Base-by-base conservation (phyloP, 1,284 basidiomycete genomes). In the Pisolithus thermaeus region DNA sequence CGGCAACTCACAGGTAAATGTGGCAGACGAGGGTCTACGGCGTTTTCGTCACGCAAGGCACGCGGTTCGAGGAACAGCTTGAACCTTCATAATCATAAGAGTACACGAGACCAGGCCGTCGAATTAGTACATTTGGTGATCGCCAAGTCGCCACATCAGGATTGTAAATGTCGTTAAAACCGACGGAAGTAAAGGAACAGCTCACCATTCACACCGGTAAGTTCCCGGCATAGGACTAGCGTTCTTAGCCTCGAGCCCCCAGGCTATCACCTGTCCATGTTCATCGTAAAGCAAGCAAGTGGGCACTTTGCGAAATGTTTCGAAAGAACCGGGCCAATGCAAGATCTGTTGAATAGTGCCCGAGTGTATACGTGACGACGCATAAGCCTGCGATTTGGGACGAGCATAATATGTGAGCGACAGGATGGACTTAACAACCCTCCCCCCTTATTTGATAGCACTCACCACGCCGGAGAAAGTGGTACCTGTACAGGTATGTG, bases 221-320 rank as follows among this genome's bases (percentile, higher is more conserved):
- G 79, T 83, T 11, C 86, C 87, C 6, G 76, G 73, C 66, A 84
- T 79, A 0, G 80, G 79, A 36, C 78, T 76, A 2, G 84, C 77
- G 59, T 86, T 88, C 73, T 90, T 89, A 2, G 88, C 88, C 69
- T 89, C 85, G 45, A 89, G 68, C 4, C 87, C 87, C 87, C 87
- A 90, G 7, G 86, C 83, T 27, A 88, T 61, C 1, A 90, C 81
- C 54, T 76, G 75, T 0, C 87, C 87, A 38, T 70, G 66, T 44
- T 84, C 80, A 58, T 89, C 83, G 56, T 90, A 90, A 12, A 90
- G 65, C 27, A 90, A 70, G 63, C 87, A 90, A 0, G 88, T 90
- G 4, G 87, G 88, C 42, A 90, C 84, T 70, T 90, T 90, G 60
- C 86, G 76, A 70, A 87, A 89, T 1, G 83, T 87, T 65, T 90